Evolutionary conservation across 495 filamentous ascomycete species (phyloP).

Genomic region (Aspergillus homomorphus): DNA sequence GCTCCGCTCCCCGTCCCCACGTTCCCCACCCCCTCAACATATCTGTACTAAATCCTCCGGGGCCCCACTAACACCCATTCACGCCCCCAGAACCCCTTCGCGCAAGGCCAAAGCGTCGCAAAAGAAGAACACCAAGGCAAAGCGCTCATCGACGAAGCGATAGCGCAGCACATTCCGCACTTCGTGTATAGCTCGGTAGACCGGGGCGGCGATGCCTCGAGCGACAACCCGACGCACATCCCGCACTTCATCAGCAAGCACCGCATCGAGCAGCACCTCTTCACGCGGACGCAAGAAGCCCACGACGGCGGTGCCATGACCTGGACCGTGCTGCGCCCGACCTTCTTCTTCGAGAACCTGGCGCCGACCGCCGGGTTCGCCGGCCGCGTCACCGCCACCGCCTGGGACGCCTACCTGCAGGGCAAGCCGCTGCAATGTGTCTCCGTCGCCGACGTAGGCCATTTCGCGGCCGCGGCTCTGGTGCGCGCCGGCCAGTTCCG

Average conservation of each 20-base stretch:
- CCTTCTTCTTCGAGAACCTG: conserved; percentile 66
- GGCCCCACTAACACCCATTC: neutral
- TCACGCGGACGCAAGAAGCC: conserved; percentile 24
- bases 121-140: conserved; percentile 49
- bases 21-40: neutral
- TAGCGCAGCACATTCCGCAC: conserved; percentile 53
- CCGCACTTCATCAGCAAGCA: conserved; percentile 64
- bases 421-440: conserved; percentile 56
- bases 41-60: no score
- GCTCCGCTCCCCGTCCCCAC: no score
- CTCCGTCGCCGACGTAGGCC: conserved; percentile 57
- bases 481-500: conserved; percentile 41
- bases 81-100: neutral
- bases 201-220: conserved; percentile 56
- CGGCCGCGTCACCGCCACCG: conserved; percentile 56
- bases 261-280: conserved; percentile 59
- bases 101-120: neutral
- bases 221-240: conserved; percentile 53
- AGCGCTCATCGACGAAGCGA: conserved; percentile 53
- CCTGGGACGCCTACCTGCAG: conserved; percentile 44
- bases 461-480: conserved; percentile 60
- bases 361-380: conserved; percentile 43
- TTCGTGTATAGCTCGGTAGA: conserved; percentile 68
- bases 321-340: conserved; percentile 59
- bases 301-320: conserved; percentile 37